These are phyloP conservation scores for Alternaria sp. DNA, from an alignment of 2,329 filamentous ascomycete genomes.

Conservation along the genomic window DNA sequence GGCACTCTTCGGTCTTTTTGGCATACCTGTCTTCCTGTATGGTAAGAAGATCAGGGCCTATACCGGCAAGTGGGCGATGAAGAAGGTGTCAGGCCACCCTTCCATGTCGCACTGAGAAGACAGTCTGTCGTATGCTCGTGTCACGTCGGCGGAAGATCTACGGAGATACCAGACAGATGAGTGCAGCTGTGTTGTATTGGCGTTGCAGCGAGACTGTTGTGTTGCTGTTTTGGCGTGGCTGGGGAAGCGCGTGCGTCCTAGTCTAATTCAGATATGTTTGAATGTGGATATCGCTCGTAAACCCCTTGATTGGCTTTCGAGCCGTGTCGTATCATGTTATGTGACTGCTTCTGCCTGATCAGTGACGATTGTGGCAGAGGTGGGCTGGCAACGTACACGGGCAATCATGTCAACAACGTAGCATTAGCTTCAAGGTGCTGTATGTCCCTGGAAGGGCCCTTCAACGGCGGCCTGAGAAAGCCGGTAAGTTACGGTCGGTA, in stretches of 20 bases:
- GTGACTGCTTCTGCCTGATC: background rate
- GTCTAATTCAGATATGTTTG: background rate
- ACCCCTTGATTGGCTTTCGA: background rate
- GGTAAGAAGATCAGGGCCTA: constrained; percentile 42
- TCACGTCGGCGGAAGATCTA: background rate
- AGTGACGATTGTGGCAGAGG: background rate
- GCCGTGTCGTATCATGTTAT: background rate
- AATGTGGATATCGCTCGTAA: background rate
- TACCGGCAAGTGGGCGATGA: constrained; percentile 38
- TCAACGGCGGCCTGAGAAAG: background rate
- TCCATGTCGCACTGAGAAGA: constrained; percentile 18
- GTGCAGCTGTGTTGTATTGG: background rate
- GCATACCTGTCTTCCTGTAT: constrained; percentile 38
- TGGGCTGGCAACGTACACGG: background rate
- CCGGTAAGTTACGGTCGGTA: background rate
- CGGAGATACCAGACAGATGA: background rate
- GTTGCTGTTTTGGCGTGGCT: background rate
- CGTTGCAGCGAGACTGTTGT: background rate
- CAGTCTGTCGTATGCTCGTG: background rate
- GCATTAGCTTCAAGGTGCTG: background rate
- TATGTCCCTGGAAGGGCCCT: background rate
- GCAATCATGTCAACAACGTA: background rate
- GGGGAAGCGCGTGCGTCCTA: background rate
- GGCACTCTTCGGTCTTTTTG: constrained; percentile 36
- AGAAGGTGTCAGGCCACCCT: constrained; percentile 12